These are phyloP conservation scores for Thielaviopsis musarum DNA, from an alignment of 2,329 filamentous ascomycete genomes.

Conservation along the genomic window DNA sequence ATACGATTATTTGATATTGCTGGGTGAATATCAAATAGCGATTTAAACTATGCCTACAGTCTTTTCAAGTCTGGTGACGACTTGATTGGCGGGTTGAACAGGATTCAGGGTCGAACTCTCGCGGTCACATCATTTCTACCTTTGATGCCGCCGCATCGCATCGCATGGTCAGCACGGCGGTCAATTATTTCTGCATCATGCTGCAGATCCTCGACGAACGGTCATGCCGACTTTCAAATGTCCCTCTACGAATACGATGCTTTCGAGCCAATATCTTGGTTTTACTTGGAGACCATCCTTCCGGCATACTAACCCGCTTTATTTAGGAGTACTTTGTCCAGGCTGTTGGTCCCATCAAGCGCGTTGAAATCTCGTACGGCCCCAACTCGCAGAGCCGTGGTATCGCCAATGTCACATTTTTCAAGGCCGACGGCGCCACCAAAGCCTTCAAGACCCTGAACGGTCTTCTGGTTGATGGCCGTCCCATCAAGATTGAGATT, in stretches of 20 bases:
- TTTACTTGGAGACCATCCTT: conserved; percentile 18
- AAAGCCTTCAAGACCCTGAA: conserved; percentile 75
- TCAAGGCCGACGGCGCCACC: conserved; percentile 61
- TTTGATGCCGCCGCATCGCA: neutral
- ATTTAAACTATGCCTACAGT: neutral
- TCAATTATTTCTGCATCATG: neutral
- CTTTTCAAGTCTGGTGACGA: conserved; percentile 1
- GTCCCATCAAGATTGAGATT: conserved; percentile 90
- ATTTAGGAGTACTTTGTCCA: conserved; percentile 89
- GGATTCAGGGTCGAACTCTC: neutral
- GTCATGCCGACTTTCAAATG: conserved; percentile 20
- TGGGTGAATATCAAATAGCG: conserved; percentile 1
- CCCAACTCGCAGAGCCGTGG: conserved; percentile 83
- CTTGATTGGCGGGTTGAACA: neutral
- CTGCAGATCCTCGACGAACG: conserved; percentile 16
- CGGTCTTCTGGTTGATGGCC: conserved; percentile 75
- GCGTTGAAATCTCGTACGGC: conserved; percentile 80
- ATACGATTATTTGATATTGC: neutral
- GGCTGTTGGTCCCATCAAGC: conserved; percentile 79
- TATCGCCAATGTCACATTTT: conserved; percentile 78
- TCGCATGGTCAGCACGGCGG: neutral
- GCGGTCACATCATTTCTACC: neutral
- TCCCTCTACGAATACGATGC: conserved; percentile 18
- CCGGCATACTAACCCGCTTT: conserved; percentile 32
- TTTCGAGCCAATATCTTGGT: conserved; percentile 16